Conservation (phyloP, 768 basidiomycete genomes). For the Kwoniella dejecticola region DNA sequence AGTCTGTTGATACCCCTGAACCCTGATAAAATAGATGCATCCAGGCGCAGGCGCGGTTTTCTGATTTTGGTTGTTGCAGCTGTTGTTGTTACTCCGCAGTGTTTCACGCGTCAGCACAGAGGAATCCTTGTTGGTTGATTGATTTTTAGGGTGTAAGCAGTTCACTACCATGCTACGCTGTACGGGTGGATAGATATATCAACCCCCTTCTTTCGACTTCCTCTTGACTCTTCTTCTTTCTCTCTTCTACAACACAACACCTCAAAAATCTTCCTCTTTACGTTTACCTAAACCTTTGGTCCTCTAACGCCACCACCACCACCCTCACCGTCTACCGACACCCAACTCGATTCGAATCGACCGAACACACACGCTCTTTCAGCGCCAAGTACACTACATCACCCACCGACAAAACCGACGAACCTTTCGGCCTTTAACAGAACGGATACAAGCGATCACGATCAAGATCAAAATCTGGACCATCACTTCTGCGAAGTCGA, state of each 20-base stretch:
- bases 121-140: not conserved
- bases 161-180: not conserved
- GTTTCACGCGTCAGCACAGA: not conserved
- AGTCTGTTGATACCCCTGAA: not conserved
- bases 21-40: not conserved
- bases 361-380: constrained; percentile 17
- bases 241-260: constrained; percentile 7
- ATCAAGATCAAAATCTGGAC: constrained; percentile 5
- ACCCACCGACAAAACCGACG: constrained; percentile 2
- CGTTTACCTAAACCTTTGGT: not conserved
- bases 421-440: constrained; percentile 10
- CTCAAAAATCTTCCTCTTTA: constrained; percentile 8
- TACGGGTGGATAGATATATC: not conserved
- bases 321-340: constrained; percentile 6
- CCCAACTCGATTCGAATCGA: too few species aligned
- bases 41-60: not conserved
- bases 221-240: constrained; percentile 5
- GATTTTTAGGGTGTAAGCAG: not conserved
- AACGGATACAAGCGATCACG: not conserved
- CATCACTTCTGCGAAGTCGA: constrained; percentile 2
- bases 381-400: not conserved
- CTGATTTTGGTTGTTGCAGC: not conserved
- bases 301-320: constrained; percentile 4
- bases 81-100: constrained; percentile 5
- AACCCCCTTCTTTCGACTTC: not conserved